Base-by-base conservation (phyloP, 176 grass and related monocot genomes). In the Miscanthus lutarioriparius region DNA sequence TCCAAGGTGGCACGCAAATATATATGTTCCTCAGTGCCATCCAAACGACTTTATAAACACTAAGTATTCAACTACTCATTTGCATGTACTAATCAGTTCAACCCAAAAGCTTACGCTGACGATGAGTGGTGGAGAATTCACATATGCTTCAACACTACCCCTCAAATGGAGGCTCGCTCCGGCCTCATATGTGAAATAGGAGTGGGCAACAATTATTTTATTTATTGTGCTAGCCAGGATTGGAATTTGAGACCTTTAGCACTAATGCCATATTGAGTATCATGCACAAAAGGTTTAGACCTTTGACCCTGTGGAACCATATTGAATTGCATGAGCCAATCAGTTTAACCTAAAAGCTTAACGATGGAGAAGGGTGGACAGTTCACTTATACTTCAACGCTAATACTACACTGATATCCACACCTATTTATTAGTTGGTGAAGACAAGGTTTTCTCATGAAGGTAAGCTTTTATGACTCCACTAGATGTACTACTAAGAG, bases 341-440 rank as follows among this genome's bases (percentile, higher is more conserved):
- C 56, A 61, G 3, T 61, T 61, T 1, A 61, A 25, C 56, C 8
- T 61, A 61, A 61, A 61, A 61, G 3, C 22, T 25, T 61, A 61
- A 25, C 12, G 8, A 4, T 61, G 56, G 53, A 58, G 20, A 25
- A 10, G n/a, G 56, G 22, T 61, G 56, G 9, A 25, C 9, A 25
- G 25, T 25, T 61, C 22, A 59, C n/a, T 61, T 59, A 59, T 59
- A 4, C 22, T 23, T 61, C 23, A 6, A 2, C 51, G 10, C 14
- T 20, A 67, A 12, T 4, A 44, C n/a, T 28, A 6, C 22, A 84
- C 25, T 72, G 54, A 59, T 59, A 25, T 25, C 11, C 73, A 40
- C 13, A 74, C 70, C 27, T 44, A 37, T n/a, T 74, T 73, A 79
- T 84, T 66, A 53, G 13, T 66, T 66, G 13, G 41, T 33, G 19